Percentiles rank a stretch among this genome's conserved stretches.
Evolutionary conservation across 441 rosid genomes (phyloP).

Genomic region (Populus tomentosa): DNA sequence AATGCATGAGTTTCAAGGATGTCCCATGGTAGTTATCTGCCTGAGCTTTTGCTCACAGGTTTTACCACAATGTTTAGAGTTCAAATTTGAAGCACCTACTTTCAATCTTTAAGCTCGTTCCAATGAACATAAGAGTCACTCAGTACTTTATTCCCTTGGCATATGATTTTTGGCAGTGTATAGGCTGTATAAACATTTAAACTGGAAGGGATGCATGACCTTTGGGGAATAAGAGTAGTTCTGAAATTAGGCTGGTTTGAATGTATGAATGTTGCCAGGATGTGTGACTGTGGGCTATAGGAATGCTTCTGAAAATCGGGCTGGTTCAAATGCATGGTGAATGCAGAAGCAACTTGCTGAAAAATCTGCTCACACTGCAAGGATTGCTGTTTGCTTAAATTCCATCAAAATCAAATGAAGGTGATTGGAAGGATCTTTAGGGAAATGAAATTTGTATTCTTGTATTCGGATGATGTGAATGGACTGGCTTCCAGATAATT

Average conservation of each 20-base stretch:
- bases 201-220: background rate
- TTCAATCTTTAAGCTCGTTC: background rate
- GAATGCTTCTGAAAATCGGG: background rate
- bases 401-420: background rate
- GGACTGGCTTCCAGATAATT: background rate
- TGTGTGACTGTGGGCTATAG: background rate
- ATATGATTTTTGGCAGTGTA: background rate
- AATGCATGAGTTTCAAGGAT: constrained; percentile 40
- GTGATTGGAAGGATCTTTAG: background rate
- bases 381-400: background rate
- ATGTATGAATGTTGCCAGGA: background rate
- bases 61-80: background rate
- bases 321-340: background rate
- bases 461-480: background rate
- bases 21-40: background rate
- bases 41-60: background rate
- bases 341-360: background rate
- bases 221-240: background rate
- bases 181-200: background rate
- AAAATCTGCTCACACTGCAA: background rate
- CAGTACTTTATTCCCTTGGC: background rate
- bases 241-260: background rate
- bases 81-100: constrained; percentile 7
- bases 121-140: background rate
- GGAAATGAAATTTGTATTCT: background rate